phyloP scores from a whole-genome alignment of 148 eudicot species.

The Diospyros kaki region DNA sequence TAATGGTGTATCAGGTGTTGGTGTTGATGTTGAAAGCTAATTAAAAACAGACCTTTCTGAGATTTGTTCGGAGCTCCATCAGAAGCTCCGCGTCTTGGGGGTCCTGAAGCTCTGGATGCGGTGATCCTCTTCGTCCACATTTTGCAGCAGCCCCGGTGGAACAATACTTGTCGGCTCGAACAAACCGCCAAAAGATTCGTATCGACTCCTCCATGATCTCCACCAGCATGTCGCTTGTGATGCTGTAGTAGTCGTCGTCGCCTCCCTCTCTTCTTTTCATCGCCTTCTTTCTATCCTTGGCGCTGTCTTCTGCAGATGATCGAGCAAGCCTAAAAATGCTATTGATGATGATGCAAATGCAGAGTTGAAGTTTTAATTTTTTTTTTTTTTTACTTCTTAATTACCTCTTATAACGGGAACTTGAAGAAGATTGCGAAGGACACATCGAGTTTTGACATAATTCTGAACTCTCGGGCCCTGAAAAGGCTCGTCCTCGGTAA shows the following conservation, averaged over 20 bases:
- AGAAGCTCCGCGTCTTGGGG: slow-evolving; percentile 49
- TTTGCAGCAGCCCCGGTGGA: slow-evolving; percentile 8
- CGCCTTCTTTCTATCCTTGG: slow-evolving; percentile 48
- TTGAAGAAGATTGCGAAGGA: slow-evolving; percentile 72
- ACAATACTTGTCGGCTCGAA: slow-evolving; percentile 62
- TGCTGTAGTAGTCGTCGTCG: slow-evolving; percentile 26
- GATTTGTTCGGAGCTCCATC: slow-evolving; percentile 42
- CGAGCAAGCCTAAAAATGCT: background rate
- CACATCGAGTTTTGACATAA: slow-evolving; percentile 67
- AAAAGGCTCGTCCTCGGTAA: slow-evolving; percentile 74
- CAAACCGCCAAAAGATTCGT: slow-evolving; percentile 72
- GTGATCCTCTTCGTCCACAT: slow-evolving; percentile 23
- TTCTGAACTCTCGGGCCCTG: slow-evolving; percentile 78
- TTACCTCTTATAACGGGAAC: slow-evolving; percentile 86
- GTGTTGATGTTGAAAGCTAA: no score
- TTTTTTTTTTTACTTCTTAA: background rate
- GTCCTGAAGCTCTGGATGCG: slow-evolving; percentile 35
- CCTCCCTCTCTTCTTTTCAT: slow-evolving; percentile 29
- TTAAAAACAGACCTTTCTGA: slow-evolving; percentile 19
- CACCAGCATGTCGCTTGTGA: slow-evolving; percentile 67
- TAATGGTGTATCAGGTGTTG: no score
- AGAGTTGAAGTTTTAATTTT: no score
- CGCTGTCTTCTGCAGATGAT: slow-evolving; percentile 56
- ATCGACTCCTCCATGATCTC: slow-evolving; percentile 84
- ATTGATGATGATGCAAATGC: no score